Evolutionary conservation across 768 basidiomycete species (phyloP), one percentile per base, ranked within the genome.

Genomic region (Suillus subluteus): DNA sequence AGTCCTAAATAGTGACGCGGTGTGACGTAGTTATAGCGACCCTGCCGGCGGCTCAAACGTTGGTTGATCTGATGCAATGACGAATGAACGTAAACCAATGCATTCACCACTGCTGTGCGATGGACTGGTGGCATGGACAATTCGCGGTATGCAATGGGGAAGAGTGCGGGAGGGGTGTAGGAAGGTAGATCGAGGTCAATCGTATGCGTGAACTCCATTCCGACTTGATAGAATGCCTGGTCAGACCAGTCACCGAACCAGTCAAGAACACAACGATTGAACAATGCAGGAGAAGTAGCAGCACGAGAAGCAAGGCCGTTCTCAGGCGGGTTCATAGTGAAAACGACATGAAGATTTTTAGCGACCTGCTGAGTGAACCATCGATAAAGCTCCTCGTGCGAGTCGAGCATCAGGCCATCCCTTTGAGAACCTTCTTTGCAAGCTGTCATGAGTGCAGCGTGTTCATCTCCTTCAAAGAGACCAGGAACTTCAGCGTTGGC

Each of bases 401-500:
- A 97, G 79, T 99, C 98, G 11, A 99, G 83, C 95, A 99, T 99
- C 38, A 98, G 82, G 13, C 98, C 98, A 70, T 99, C 98, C 16
- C 98, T 89, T 74, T 98, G 96, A n/a, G 98, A 98, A 6, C 98
- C 98, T 79, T 99, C 98, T 76, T 98, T 98, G 82, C 98, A 99
- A 1, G 98, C 96, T 6, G 98, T 99, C 96, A 99, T 99, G 65
- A 99, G 82, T 62, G 96, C 94, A 23, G 97, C 90, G 76, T 98
- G 91, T 75, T 99, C 98, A 73, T 99, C 98, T n/a, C 98, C 98
- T 79, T 99, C 98, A 76, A 99, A 99, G n/a, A 99, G 85, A 78
- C 98, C 98, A 0, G 98, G 98, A n/a, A 99, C 96, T 78, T 99
- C 98, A n/a, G 98, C 98, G 73, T 99, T 99, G 48, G 98, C 98